phyloP scores from a whole-genome alignment of 257 asterid genomes.

The Perilla frutescens region DNA sequence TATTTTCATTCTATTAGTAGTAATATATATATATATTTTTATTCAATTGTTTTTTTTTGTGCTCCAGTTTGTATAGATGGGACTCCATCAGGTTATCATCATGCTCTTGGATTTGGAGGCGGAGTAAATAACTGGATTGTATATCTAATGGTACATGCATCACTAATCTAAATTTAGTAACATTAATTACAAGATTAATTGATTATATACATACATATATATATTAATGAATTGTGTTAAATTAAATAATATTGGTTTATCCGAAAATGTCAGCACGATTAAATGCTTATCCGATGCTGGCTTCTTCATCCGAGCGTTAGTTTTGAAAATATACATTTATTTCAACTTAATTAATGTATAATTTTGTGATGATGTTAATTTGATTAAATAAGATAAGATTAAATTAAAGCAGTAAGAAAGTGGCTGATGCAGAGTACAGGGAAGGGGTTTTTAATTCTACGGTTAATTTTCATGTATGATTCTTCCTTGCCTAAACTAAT shows the following conservation, averaged over 20 bases:
- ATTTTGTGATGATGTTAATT: no score
- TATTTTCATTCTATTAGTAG: no score
- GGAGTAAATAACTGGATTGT: slow-evolving; percentile 7
- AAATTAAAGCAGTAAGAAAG: slow-evolving; percentile 29
- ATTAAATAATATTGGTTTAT: neutral
- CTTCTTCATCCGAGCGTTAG: slow-evolving; percentile 51
- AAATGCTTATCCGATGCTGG: slow-evolving; percentile 57
- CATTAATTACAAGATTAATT: no score
- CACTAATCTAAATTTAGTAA: no score
- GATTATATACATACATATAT: no score
- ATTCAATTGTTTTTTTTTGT: no score
- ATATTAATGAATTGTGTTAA: no score
- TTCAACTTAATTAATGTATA: no score
- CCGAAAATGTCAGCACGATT: slow-evolving; percentile 16
- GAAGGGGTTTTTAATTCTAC: neutral
- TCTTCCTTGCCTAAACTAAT: no score
- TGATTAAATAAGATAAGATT: no score
- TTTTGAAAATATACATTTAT: neutral
- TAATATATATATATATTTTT: no score
- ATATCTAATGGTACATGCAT: neutral
- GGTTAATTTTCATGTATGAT: slow-evolving; percentile 35
- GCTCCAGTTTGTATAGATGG: slow-evolving; percentile 16
- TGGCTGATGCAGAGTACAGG: slow-evolving; percentile 9
- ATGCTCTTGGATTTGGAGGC: neutral
- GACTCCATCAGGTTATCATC: neutral